Conservation (phyloP, 208 protist species). For the Trypanosoma theileri region DNA sequence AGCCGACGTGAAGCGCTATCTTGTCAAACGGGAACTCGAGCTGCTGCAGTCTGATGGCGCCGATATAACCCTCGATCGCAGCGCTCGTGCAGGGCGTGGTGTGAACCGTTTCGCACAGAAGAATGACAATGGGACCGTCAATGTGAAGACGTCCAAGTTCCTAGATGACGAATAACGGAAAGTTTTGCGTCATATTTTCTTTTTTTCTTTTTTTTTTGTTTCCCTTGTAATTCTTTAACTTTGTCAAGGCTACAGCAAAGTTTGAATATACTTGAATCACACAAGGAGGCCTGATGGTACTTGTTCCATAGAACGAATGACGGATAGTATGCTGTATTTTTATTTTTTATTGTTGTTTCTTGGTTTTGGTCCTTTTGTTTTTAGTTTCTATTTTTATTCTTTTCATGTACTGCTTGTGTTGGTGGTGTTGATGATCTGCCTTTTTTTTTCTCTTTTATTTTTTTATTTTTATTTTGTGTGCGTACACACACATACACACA, state of each 20-base stretch:
- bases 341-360: background rate
- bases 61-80: constrained; percentile 62
- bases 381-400: background rate
- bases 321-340: background rate
- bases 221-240: too few species aligned
- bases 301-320: constrained; percentile 13
- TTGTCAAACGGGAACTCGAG: constrained; percentile 63
- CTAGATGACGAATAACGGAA: constrained; percentile 60
- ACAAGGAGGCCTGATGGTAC: constrained; percentile 1
- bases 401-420: background rate
- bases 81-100: constrained; percentile 57
- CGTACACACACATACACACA: too few species aligned
- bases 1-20: constrained; percentile 65
- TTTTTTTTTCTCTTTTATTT: constrained; percentile 3
- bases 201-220: background rate
- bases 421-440: background rate
- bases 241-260: too few species aligned
- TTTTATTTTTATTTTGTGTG: too few species aligned
- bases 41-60: constrained; percentile 77
- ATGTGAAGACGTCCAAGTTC: constrained; percentile 51
- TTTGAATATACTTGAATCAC: background rate
- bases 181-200: background rate
- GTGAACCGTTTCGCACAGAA: constrained; percentile 32
- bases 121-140: constrained; percentile 14
- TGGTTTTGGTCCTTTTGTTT: background rate